Conservation (phyloP, 1,284 basidiomycete species). For the Lignosus rhinocerotis region DNA sequence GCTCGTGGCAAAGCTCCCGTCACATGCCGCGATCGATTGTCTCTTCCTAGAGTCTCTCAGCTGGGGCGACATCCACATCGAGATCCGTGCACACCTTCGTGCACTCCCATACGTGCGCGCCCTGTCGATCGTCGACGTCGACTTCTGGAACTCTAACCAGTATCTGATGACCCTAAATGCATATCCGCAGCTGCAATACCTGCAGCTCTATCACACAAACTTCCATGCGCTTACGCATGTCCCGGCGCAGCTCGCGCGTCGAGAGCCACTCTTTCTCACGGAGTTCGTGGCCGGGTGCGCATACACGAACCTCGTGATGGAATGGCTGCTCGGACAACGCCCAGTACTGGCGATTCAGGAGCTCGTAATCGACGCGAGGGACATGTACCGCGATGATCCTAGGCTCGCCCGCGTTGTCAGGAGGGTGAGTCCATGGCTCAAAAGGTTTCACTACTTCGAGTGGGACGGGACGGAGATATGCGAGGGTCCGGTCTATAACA, state of each 20-base stretch:
- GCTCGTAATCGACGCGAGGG: not conserved
- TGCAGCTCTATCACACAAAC: not conserved
- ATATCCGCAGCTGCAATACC: slow-evolving; percentile 5
- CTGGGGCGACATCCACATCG: slow-evolving; percentile 5
- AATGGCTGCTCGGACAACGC: slow-evolving; percentile 11
- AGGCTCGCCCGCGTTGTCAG: slow-evolving; percentile 9
- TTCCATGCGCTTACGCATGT: slow-evolving; percentile 3
- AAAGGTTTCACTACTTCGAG: slow-evolving; percentile 1
- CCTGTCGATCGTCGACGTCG: slow-evolving; percentile 1
- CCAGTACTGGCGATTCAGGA: slow-evolving; percentile 4
- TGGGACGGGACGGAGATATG: not conserved
- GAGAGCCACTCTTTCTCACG: slow-evolving; percentile 10
- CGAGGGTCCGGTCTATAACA: not conserved
- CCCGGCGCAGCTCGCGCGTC: slow-evolving; percentile 1
- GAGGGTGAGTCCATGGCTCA: slow-evolving; percentile 10
- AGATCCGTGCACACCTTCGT: slow-evolving; percentile 1
- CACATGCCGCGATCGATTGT: slow-evolving; percentile 1
- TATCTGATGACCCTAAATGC: slow-evolving; percentile 10
- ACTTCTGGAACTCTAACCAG: slow-evolving; percentile 17
- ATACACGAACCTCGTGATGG: slow-evolving; percentile 9
- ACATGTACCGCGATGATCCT: slow-evolving; percentile 8
- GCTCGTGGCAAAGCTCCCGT: not conserved
- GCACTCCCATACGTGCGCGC: slow-evolving; percentile 1
- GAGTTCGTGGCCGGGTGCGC: slow-evolving; percentile 5
- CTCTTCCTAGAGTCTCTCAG: slow-evolving; percentile 8